Evolutionary conservation across 2,329 filamentous ascomycete species (phyloP).

Genomic region (Alternaria consortialis): DNA sequence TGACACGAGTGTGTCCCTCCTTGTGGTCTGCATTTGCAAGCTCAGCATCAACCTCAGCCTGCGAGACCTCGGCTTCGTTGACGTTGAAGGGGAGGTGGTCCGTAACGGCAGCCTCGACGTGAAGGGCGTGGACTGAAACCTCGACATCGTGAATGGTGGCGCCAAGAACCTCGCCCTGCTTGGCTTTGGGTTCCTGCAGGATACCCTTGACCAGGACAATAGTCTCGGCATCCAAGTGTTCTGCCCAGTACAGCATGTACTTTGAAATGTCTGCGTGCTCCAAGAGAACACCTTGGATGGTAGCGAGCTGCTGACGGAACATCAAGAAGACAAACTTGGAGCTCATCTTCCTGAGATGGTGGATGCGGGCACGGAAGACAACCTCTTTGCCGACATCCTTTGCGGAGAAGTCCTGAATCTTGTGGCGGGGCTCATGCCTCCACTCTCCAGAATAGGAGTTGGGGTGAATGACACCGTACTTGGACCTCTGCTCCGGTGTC

Average conservation of each 20-base stretch:
- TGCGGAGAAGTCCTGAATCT: conserved; percentile 62
- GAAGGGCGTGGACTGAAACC: conserved; percentile 72
- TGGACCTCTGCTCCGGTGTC: conserved; percentile 66
- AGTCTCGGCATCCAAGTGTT: conserved; percentile 80
- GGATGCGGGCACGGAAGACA: conserved; percentile 74
- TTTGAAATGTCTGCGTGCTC: conserved; percentile 70
- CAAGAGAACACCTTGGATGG: conserved; percentile 83
- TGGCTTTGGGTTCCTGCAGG: conserved; percentile 74
- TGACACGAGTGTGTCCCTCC: conserved; percentile 66
- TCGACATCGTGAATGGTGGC: conserved; percentile 80
- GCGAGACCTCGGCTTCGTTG: conserved; percentile 72
- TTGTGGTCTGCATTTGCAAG: conserved; percentile 61
- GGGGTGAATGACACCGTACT: conserved; percentile 66
- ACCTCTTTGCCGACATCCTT: conserved; percentile 67
- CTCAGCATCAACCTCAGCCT: conserved; percentile 63
- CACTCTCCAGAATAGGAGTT: conserved; percentile 66
- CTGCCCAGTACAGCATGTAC: conserved; percentile 86
- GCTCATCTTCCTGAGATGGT: conserved; percentile 83
- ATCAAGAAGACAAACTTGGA: conserved; percentile 84
- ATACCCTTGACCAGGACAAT: conserved; percentile 79
- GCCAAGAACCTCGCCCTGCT: conserved; percentile 73
- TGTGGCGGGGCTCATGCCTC: conserved; percentile 58
- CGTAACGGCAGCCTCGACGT: conserved; percentile 68
- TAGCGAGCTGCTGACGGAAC: conserved; percentile 82
- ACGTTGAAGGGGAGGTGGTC: conserved; percentile 74